Percentiles rank a stretch among this genome's conserved stretches.
These are phyloP conservation scores for Globisporangium sylvaticum DNA, from an alignment of 352 stramenopile genomes.

Conservation along the genomic window DNA sequence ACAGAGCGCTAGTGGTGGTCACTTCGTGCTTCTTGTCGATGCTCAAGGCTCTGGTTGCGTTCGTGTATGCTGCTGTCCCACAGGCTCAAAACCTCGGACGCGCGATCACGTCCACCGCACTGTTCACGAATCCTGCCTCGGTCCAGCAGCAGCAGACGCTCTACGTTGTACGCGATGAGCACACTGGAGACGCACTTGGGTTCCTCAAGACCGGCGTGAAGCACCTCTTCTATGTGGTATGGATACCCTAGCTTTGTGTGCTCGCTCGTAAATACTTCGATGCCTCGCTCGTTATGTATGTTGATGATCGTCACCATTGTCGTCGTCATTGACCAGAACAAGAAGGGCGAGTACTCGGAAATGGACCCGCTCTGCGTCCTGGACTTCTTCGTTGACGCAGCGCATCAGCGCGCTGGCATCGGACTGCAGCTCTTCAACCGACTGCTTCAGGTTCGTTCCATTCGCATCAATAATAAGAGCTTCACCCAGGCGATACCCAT, in stretches of 20 bases:
- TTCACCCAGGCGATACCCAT: neutral
- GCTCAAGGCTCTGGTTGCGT: neutral
- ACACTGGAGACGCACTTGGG: conserved; percentile 24
- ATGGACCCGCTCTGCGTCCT: conserved; percentile 74
- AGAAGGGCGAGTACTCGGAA: conserved; percentile 59
- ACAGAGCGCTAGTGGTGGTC: too few species aligned
- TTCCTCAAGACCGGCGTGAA: conserved; percentile 66
- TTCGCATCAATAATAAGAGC: neutral
- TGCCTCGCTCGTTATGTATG: too few species aligned
- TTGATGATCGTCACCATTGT: neutral
- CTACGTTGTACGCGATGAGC: conserved; percentile 25
- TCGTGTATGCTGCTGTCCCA: neutral
- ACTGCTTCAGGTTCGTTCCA: conserved; percentile 38
- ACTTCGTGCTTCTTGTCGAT: neutral
- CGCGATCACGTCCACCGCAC: conserved; percentile 52
- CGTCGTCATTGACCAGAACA: conserved; percentile 25
- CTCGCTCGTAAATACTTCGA: too few species aligned
- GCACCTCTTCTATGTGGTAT: conserved; percentile 77
- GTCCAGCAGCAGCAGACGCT: conserved; percentile 38
- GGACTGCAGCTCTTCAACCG: conserved; percentile 58
- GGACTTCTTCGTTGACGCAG: conserved; percentile 70
- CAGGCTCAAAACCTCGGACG: conserved; percentile 58
- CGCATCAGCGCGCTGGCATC: conserved; percentile 52
- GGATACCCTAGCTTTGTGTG: neutral
- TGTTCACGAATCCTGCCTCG: conserved; percentile 24